Conservation (phyloP, 2,329 filamentous ascomycete genomes). For the Diaporthe capsici region DNA sequence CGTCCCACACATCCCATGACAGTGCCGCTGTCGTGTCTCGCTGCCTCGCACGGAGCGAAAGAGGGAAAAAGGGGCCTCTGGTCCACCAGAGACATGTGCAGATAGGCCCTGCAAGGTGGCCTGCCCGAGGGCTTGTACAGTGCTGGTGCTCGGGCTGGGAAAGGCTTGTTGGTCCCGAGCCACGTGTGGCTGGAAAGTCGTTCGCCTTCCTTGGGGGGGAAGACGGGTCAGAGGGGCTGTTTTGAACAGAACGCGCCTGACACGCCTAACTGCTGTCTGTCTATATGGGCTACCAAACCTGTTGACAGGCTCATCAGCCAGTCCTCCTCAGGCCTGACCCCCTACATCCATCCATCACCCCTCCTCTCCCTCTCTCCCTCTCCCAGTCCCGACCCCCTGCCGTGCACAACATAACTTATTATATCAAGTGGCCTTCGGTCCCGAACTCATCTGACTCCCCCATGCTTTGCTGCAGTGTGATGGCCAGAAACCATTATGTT, state of each 20-base stretch:
- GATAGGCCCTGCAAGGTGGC: not conserved
- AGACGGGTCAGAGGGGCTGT: not conserved
- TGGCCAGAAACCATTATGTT: constrained; percentile 32
- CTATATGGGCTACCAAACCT: not conserved
- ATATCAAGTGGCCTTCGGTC: not conserved
- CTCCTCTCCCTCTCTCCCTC: not conserved
- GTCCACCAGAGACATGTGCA: not conserved
- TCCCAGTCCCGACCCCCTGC: no score
- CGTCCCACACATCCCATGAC: not conserved
- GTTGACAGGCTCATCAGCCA: not conserved
- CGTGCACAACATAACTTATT: no score
- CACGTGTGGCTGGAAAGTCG: no score
- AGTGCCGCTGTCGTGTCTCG: not conserved
- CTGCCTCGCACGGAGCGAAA: not conserved
- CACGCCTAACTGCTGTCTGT: not conserved
- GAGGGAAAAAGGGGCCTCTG: not conserved
- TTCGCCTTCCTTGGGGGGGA: not conserved
- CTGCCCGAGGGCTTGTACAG: not conserved
- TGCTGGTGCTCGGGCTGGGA: not conserved
- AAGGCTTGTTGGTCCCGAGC: not conserved
- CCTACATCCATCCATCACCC: no score
- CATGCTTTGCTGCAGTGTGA: constrained; percentile 32
- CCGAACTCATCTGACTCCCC: not conserved
- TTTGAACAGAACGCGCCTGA: not conserved
- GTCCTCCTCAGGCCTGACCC: not conserved